Evolutionary conservation across 2,329 filamentous ascomycete genomes (phyloP), one percentile per base, ranked within the genome.

Genomic region (Furcasterigmium furcatum): DNA sequence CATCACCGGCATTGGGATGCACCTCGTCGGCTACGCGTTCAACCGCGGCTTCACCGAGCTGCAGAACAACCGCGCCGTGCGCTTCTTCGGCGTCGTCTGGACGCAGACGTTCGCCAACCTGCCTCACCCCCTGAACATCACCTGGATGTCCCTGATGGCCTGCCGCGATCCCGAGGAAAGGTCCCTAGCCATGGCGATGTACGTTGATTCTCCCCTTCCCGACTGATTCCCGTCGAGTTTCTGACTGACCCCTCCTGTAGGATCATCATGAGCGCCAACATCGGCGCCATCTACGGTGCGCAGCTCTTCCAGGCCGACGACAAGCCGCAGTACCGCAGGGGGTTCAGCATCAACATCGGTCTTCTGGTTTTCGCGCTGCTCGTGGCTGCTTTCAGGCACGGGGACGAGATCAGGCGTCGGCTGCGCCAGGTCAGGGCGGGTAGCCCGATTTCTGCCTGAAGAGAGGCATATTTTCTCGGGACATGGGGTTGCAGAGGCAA

Each of bases 211-310:
- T n/a, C n/a, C 24, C 24, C 7, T 7, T 27, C 24, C 12, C 24
- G 24, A 12, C 24, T 27, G 24, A n/a, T n/a, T n/a, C n/a, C 12
- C 24, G 24, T 27, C 7, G 24, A 27, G 24, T 7, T 32, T 9
- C 32, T 14, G 30, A n/a, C 27, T 41, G 30, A 41, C 16, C 24
- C 16, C 25, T 18, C 21, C 13, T 34, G 18, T 19, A 73, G 70
- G 61, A 68, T 81, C 41, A 80, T 82, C 47, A 82, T 82, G 78
- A 74, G 75, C 16, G 80, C 77, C 38, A 84, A 84, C 51, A 77
- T 76, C 22, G 78, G 78, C 0, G 78, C 77, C 21, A 82, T 84
- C 42, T 79, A 80, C 44, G 79, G 79, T 4, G 76, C 77, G 0
- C 79, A 83, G 55, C 75, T 82, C 48, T 83, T 82, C 67, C 73